Percentiles rank a stretch among this genome's conserved stretches.
Conservation (phyloP, 2,329 filamentous ascomycete species). For the Pestalotiopsis sp. region DNA sequence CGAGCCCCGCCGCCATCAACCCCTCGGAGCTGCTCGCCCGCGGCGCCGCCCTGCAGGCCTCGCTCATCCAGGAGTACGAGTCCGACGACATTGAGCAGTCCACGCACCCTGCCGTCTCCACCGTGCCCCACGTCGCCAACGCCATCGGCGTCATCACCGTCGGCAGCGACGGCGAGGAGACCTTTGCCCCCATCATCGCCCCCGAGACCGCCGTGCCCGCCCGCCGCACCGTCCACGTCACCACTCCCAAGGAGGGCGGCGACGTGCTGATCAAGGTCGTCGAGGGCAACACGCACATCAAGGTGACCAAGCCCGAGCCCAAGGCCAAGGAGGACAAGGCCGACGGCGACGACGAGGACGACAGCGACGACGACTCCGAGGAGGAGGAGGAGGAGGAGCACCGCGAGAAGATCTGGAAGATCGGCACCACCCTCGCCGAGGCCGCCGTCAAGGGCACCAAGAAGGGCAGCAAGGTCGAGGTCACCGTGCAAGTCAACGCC, state of each 20-base stretch:
- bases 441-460: conserved; percentile 81
- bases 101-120: conserved; percentile 92
- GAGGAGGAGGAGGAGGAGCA: conserved; percentile 89
- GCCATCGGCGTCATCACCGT: conserved; percentile 81
- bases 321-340: conserved; percentile 68
- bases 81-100: conserved; percentile 92
- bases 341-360: conserved; percentile 58
- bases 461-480: conserved; percentile 89
- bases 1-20: conserved; percentile 78
- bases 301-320: conserved; percentile 84
- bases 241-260: conserved; percentile 77
- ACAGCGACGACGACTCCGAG: conserved; percentile 69
- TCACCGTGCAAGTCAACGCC: conserved; percentile 83
- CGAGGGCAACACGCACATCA: conserved; percentile 89
- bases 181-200: conserved; percentile 80
- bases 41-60: conserved; percentile 94
- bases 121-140: conserved; percentile 85
- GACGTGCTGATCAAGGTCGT: conserved; percentile 87
- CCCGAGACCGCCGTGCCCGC: conserved; percentile 90
- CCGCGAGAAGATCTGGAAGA: conserved; percentile 91
- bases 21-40: conserved; percentile 87
- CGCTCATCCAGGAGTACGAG: conserved; percentile 92
- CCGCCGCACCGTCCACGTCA: conserved; percentile 79
- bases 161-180: conserved; percentile 59
- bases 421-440: conserved; percentile 81